Base-by-base conservation (phyloP, 2,329 filamentous ascomycete genomes). In the Zarea fungicola region DNA sequence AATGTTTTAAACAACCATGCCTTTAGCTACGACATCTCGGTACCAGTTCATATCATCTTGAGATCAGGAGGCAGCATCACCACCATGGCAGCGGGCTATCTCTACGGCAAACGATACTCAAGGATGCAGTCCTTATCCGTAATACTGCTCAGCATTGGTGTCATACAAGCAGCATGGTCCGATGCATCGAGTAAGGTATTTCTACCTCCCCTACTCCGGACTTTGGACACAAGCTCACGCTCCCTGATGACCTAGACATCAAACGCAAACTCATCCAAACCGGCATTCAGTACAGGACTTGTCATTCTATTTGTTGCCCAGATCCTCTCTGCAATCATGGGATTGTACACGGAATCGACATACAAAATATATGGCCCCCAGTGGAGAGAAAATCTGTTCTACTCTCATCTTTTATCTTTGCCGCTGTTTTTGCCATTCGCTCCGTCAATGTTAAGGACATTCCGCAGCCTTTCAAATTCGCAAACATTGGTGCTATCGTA, bases 1-100 rank as follows among this genome's bases (percentile, higher is more conserved):
- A 99, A 97, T 60, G 82, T 97, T 50, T 72, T 99, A 62, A 99
- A 99, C 70, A 99, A 99, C 61, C 92, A 92, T 74, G 93, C 92
- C 6, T 99, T 99, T 66, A 91, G 89, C 54, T 99, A 96, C 70
- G 84, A 90, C 58, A 97, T 99, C 49, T 96, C 90, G 6, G 89
- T 99, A 0, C 93, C 93, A 1, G 83, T 99, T 42, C 93, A 99
- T 63, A 99, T 99, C 59, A 97, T 99, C 56, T 75, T 99, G 25
- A 83, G 93, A 46, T 96, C 91, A 42, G 95, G 92, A 42, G 93
- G 93, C 14, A 96, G 91, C 59, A 95, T 97, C 54, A 95, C 91
- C 5, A 97, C 93, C 8, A 95, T 99, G 81, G 69, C 84, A 14
- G 89, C 92, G n/a, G 93, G 93, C 3, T 90, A 84, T 61, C 58